Evolutionary conservation across 202 grass and related monocot species (phyloP), one percentile per base, ranked within the genome.

Genomic region (Panicum virgatum): DNA sequence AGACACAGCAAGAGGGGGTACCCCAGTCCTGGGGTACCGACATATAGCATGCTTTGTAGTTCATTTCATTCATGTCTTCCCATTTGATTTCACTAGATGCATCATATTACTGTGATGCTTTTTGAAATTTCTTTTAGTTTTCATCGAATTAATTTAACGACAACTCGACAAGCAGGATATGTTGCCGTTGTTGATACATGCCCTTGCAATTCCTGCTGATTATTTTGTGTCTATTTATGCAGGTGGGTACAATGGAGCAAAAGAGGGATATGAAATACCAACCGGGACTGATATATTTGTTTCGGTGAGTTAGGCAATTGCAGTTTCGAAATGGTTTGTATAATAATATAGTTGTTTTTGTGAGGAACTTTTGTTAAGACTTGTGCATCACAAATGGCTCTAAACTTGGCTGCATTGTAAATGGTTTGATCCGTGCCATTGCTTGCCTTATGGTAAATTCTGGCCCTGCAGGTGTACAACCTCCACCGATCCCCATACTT

Each of bases 251-350:
- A 93, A 88, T 60, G 92, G 96, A 57, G 30, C 80, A n/a, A 86
- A 95, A 82, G 90, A 98, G 63, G 96, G 90, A 91, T 98, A 98
- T 88, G 85, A 93, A 73, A 93, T 98, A 85, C 96, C 92, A 75
- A 69, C 77, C 26, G 92, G 96, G 39, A 95, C 96, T 12, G 92
- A 98, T 86, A 90, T 98, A 93, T 98, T 98, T 84, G 67, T 98
- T 76, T 98, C 96, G 29, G 96, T 98, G 80, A 91, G 90, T 90
- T 72, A 50, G 66, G 32, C 9, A 5, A 36, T 30, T 52, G 46
- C 45, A 9, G 14, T 70, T 70, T 45, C 48, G 25, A 48, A 71
- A 30, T 30, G 14, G 43, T 39, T 68, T 68, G n/a, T n/a, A 9
- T 22, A 54, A 44, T 71, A 48, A 3, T 57, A 23, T 57, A 40